phyloP scores from a whole-genome alignment of 106 monocot species.

The Vanilla planifolia region DNA sequence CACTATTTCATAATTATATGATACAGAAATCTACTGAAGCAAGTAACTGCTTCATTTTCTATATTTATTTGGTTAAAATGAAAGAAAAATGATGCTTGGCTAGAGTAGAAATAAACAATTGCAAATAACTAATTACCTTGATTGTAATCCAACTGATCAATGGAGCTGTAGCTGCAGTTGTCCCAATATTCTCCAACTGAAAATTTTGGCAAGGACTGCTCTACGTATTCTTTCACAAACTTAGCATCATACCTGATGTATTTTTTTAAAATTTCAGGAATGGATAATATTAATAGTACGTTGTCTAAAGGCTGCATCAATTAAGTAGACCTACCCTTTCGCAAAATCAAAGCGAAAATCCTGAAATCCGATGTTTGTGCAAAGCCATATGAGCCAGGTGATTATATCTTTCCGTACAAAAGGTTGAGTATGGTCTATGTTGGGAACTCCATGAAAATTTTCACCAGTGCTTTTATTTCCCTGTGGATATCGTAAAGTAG shows the following conservation, averaged over 20 bases:
- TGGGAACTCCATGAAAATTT: constrained; percentile 66
- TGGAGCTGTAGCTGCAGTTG: constrained; percentile 48
- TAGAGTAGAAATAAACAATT: neutral
- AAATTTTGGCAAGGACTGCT: constrained; percentile 65
- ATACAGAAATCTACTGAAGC: too few species aligned
- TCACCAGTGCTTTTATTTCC: constrained; percentile 67
- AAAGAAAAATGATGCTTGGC: neutral
- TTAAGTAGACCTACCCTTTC: constrained; percentile 44
- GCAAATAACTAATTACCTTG: constrained; percentile 48
- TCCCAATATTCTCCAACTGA: constrained; percentile 90
- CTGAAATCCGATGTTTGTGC: constrained; percentile 48
- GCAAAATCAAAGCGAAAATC: constrained; percentile 95
- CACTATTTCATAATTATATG: too few species aligned
- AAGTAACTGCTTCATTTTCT: too few species aligned
- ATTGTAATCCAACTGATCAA: constrained; percentile 58
- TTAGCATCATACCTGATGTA: constrained; percentile 59
- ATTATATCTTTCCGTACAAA: constrained; percentile 75
- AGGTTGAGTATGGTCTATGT: constrained; percentile 72
- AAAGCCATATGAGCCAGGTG: constrained; percentile 74
- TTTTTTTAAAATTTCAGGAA: constrained; percentile 1
- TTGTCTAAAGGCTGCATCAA: neutral
- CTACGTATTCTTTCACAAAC: constrained; percentile 79
- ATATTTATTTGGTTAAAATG: too few species aligned
- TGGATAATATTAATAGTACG: neutral
- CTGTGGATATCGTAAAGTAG: constrained; percentile 11